Conservation (phyloP, 1,139 yeast genomes). For the Taphrina flavorubra region DNA sequence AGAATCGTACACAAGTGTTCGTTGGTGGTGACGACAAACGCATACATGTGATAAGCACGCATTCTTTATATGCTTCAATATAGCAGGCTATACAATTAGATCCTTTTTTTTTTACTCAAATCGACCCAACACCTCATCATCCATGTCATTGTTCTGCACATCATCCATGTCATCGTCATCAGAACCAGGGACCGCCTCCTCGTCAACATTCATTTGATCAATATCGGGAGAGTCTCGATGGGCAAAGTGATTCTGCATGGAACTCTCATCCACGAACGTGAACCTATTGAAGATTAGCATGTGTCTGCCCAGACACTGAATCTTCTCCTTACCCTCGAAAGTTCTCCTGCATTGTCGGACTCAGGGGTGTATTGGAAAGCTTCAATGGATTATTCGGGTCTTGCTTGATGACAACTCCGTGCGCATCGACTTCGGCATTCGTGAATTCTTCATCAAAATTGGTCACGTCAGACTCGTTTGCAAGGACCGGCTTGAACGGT, state of each 20-base stretch:
- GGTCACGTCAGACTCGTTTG: slow-evolving; percentile 90
- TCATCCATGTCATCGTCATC: slow-evolving; percentile 38
- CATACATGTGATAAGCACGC: neutral
- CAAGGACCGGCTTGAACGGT: slow-evolving; percentile 91
- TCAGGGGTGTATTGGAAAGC: slow-evolving; percentile 78
- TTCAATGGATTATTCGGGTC: slow-evolving; percentile 58
- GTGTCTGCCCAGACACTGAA: too few relatives aligned
- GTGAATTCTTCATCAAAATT: slow-evolving; percentile 98
- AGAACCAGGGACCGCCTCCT: slow-evolving; percentile 33
- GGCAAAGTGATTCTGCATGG: slow-evolving; percentile 32
- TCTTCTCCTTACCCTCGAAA: slow-evolving; percentile 67
- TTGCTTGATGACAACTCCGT: slow-evolving; percentile 50
- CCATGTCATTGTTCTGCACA: slow-evolving; percentile 29
- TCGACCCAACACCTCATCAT: slow-evolving; percentile 36
- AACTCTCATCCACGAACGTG: slow-evolving; percentile 38
- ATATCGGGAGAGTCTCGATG: slow-evolving; percentile 26
- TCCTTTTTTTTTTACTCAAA: slow-evolving; percentile 14
- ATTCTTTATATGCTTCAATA: neutral
- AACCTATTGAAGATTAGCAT: slow-evolving; percentile 1
- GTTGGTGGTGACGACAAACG: too few relatives aligned
- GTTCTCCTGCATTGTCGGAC: slow-evolving; percentile 94
- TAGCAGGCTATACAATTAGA: slow-evolving; percentile 14
- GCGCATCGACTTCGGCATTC: slow-evolving; percentile 78
- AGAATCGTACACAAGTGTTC: too few relatives aligned
- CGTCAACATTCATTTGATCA: slow-evolving; percentile 33